These are phyloP conservation scores for Aphanomyces euteiches DNA, from an alignment of 352 stramenopile genomes.

Conservation along the genomic window DNA sequence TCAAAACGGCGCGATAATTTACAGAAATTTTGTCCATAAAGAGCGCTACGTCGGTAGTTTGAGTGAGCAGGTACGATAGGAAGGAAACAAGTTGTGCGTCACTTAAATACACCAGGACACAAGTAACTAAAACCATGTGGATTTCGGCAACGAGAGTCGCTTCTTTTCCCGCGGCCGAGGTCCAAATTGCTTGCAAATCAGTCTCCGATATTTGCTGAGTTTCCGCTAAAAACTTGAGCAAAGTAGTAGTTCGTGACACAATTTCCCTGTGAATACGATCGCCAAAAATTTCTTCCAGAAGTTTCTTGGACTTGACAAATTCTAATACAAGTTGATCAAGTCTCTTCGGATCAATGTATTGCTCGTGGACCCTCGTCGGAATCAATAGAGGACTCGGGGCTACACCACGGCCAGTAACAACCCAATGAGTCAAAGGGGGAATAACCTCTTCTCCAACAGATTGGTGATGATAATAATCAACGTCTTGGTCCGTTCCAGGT, in stretches of 20 bases:
- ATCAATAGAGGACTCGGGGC: constrained; percentile 66
- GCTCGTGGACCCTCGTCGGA: constrained; percentile 17
- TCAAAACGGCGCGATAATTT: constrained; percentile 63
- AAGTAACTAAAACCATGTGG: constrained; percentile 70
- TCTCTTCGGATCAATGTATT: constrained; percentile 33
- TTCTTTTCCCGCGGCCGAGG: constrained; percentile 81
- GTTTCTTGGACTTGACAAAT: constrained; percentile 70
- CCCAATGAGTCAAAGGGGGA: constrained; percentile 88
- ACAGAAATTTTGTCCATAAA: constrained; percentile 77
- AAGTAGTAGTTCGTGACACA: constrained; percentile 68
- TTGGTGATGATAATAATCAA: constrained; percentile 99
- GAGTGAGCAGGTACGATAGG: constrained; percentile 57
- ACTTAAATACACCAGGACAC: constrained; percentile 60
- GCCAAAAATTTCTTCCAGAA: constrained; percentile 84
- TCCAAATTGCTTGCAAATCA: constrained; percentile 67
- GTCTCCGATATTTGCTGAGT: constrained; percentile 62
- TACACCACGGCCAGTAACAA: constrained; percentile 71
- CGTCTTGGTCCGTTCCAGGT: constrained; percentile 96
- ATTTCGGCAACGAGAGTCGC: constrained; percentile 80
- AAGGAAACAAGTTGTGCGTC: constrained; percentile 68
- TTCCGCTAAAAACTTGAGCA: constrained; percentile 84
- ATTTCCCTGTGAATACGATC: constrained; percentile 86
- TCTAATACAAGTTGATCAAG: constrained; percentile 69
- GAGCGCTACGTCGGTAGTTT: constrained; percentile 37
- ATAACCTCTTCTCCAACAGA: constrained; percentile 90